Conservation (phyloP, 495 filamentous ascomycete species). For the Aspergillus indologenus region DNA sequence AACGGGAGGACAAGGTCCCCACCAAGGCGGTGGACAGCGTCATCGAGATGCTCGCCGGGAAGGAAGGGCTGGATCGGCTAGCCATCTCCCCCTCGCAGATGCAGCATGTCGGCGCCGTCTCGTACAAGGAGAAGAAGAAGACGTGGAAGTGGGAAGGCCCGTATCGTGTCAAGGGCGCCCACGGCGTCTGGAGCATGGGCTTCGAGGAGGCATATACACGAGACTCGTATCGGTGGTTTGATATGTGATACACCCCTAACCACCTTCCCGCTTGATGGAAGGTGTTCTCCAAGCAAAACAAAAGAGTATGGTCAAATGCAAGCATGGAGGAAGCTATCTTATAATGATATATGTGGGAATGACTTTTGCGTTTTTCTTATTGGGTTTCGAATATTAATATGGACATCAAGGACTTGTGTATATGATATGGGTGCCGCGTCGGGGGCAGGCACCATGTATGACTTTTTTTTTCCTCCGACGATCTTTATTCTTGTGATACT, state of each 20-base stretch:
- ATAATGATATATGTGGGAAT: neutral
- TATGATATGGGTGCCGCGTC: neutral
- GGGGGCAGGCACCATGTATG: too few relatives aligned
- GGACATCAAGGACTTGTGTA: neutral
- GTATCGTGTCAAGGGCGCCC: slow-evolving; percentile 23
- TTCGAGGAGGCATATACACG: slow-evolving; percentile 23
- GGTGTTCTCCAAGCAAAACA: neutral
- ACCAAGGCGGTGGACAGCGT: slow-evolving; percentile 22
- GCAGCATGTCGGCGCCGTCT: slow-evolving; percentile 31
- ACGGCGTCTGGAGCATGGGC: slow-evolving; percentile 32
- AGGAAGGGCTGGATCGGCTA: slow-evolving; percentile 19
- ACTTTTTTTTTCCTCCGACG: too few relatives aligned
- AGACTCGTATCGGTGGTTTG: neutral
- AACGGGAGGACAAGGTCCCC: slow-evolving; percentile 11
- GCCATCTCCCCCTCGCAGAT: slow-evolving; percentile 27
- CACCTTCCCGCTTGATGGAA: too few relatives aligned
- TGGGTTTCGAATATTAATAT: neutral
- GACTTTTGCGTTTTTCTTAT: neutral
- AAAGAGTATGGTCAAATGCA: too few relatives aligned
- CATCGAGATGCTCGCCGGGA: slow-evolving; percentile 22
- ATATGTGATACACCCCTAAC: neutral
- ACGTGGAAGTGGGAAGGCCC: slow-evolving; percentile 19
- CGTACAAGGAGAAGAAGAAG: slow-evolving; percentile 24
- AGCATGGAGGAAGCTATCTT: too few relatives aligned
- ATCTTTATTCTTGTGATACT: too few relatives aligned